These are phyloP conservation scores for Pythium rhizo-oryzae DNA, from an alignment of 352 stramenopile species.

Conservation along the genomic window DNA sequence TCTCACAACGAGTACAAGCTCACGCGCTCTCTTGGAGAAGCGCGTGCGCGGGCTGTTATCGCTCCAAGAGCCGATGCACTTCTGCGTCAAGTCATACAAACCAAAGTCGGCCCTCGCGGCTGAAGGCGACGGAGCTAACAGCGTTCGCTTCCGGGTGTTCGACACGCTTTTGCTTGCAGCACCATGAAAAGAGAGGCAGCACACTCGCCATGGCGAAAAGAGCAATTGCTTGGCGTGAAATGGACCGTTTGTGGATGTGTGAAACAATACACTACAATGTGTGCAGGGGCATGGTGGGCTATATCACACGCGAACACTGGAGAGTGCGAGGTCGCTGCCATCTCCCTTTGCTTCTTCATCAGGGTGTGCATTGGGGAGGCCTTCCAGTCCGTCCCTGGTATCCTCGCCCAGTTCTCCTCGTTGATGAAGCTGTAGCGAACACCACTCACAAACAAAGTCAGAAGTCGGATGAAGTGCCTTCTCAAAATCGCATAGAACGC, in stretches of 20 bases:
- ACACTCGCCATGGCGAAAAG: neutral
- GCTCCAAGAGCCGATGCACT: conserved; percentile 38
- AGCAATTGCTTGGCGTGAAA: neutral
- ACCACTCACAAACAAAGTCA: conserved; percentile 15
- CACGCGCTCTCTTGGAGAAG: conserved; percentile 53
- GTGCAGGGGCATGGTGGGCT: neutral
- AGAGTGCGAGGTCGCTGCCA: conserved; percentile 16
- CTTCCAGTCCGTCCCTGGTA: neutral
- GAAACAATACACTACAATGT: conserved; percentile 8
- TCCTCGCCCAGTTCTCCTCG: conserved; percentile 50
- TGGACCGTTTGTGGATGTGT: neutral
- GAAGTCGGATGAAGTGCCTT: neutral
- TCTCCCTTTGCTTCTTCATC: conserved; percentile 5
- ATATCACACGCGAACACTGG: conserved; percentile 20
- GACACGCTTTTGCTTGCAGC: conserved; percentile 48
- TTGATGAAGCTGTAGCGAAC: conserved; percentile 57
- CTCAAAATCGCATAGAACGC: neutral
- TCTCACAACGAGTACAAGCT: conserved; percentile 52
- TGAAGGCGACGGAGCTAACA: conserved; percentile 6
- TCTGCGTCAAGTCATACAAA: conserved; percentile 75
- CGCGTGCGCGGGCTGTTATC: conserved; percentile 41
- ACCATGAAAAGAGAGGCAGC: neutral
- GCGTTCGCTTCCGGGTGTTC: conserved; percentile 71
- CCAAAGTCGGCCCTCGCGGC: conserved; percentile 23
- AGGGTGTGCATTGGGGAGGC: neutral